phyloP scores from a whole-genome alignment of 208 protist genomes.

The Leishmania mexicana region DNA sequence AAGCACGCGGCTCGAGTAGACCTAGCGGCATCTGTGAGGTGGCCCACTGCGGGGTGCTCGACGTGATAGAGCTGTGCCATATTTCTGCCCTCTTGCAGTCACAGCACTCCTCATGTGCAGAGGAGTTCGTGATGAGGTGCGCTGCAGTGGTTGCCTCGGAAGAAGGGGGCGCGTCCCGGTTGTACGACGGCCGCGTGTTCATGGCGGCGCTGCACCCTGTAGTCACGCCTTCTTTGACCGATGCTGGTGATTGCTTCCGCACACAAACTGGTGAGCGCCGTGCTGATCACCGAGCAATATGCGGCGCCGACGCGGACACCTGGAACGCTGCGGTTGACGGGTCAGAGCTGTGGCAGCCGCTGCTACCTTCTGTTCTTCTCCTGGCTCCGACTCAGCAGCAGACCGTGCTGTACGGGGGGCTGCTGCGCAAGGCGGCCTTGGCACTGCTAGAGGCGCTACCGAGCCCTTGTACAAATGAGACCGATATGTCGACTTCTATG shows the following conservation, averaged over 20 bases:
- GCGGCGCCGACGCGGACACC: neutral
- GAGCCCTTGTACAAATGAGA: neutral
- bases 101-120: neutral
- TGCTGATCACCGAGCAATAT: neutral
- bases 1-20: neutral
- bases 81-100: neutral
- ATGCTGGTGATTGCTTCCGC: neutral
- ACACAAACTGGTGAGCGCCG: neutral
- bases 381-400: constrained; percentile 36
- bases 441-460: constrained; percentile 26
- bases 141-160: neutral
- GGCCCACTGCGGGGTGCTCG: constrained; percentile 19
- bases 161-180: neutral
- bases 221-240: neutral
- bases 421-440: constrained; percentile 34
- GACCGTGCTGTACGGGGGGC: constrained; percentile 17
- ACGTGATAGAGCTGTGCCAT: constrained; percentile 11
- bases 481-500: neutral
- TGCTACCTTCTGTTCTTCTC: constrained; percentile 29
- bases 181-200: neutral
- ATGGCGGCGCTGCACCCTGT: neutral
- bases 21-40: constrained; percentile 2
- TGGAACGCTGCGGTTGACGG: neutral
- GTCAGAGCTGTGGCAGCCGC: neutral
- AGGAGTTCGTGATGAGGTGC: constrained; percentile 16